Conservation (phyloP, 139 green algal species). For the Chlamydomonas incerta region DNA sequence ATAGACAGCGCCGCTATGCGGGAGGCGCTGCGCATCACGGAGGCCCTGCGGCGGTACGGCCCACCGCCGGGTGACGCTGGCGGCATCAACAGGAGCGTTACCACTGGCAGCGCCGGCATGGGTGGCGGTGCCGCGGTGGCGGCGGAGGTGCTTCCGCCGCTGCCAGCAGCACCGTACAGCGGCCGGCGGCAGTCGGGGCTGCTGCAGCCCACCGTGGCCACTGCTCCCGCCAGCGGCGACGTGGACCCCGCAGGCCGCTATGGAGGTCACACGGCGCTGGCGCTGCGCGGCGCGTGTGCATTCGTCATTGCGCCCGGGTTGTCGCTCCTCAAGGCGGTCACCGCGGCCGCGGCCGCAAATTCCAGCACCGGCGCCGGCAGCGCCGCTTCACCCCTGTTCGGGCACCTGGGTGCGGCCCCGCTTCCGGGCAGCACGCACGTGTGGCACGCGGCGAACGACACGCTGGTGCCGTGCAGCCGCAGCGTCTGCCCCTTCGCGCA, state of each 20-base stretch:
- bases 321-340: neutral
- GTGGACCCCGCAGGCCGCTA: no score
- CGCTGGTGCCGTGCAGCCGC: neutral
- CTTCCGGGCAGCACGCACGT: conserved; percentile 3
- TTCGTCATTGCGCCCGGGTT: conserved; percentile 9
- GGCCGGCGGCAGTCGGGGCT: neutral
- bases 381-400: neutral
- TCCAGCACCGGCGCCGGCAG: no score
- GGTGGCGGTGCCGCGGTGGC: neutral
- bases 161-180: neutral
- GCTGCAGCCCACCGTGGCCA: neutral
- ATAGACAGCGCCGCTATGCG: neutral
- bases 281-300: neutral
- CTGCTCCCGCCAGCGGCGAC: neutral
- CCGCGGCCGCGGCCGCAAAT: neutral
- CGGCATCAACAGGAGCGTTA: neutral
- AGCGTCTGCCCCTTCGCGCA: conserved; percentile 1
- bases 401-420: neutral
- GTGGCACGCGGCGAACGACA: neutral
- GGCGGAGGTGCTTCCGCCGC: neutral
- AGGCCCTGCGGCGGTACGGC: neutral
- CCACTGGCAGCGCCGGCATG: neutral
- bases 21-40: conserved; percentile 6
- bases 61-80: neutral
- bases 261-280: neutral